Base-by-base conservation (phyloP, 345 rosid genomes). In the Hypericum androsaemum region DNA sequence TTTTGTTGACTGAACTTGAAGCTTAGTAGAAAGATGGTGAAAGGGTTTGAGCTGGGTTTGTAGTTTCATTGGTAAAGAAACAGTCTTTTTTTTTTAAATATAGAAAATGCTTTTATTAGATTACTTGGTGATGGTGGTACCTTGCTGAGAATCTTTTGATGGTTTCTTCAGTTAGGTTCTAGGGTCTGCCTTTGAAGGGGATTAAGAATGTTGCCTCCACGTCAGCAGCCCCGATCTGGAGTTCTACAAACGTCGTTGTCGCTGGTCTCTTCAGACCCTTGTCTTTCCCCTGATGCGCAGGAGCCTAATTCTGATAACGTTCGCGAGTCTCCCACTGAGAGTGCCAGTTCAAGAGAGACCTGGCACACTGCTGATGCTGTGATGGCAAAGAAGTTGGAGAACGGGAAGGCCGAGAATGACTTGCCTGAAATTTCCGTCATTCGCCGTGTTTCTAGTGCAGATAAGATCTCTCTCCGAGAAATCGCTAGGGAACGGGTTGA, bases 341-440 rank as follows among this genome's bases (percentile, higher is more conserved):
- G 97, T 72, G 97, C 97, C 3, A 88, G 95, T 72, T 94, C 97
- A 37, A 76, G 78, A 56, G 99, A 94, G 56, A 94, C 95, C 12
- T 94, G 97, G 95, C 95, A 92, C 37, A 65, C 87, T 72, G 76
- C 82, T 3, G 83, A 83, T 60, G 80, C 72, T 55, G 69, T 67
- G 40, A 54, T 67, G 66, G 72, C 65, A 12, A 82, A 77, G 77
- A 83, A 88, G 79, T 43, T 79, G 73, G 94, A 71, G 44, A 85
- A 81, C 57, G 83, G 80, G 44, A 94, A 82, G 67, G 58, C 65
- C 32, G 95, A 74, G 50, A 74, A 74, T 47, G 88, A 81, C 61
- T 71, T 74, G 7, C 16, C 52, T 41, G 89, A 81, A 47, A 88
- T 80, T 60, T 77, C 82, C 10, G 82, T 84, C 39, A 71, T 80